Conservation (phyloP, 1,284 basidiomycete genomes). For the Cryptococcus hybrid region DNA sequence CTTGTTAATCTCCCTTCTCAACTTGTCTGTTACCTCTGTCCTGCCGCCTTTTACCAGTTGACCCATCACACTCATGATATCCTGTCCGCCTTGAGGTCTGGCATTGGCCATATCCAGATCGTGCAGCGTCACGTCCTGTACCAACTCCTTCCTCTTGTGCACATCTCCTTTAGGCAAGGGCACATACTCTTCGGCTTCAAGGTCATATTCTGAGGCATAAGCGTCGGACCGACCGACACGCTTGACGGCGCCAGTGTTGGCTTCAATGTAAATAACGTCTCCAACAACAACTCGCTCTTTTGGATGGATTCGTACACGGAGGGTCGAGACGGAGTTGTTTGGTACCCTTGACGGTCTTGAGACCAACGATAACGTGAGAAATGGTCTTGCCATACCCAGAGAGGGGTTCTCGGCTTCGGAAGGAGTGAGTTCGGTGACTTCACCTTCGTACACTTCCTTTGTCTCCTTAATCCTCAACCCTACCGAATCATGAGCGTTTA, state of each 20-base stretch:
- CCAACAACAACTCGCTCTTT: conserved; percentile 97
- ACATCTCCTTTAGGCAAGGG: conserved; percentile 97
- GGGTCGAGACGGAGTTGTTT: conserved; percentile 92
- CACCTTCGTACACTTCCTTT: conserved; percentile 98
- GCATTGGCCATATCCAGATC: conserved; percentile 98
- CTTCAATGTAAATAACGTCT: conserved; percentile 96
- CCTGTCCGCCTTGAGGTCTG: conserved; percentile 82
- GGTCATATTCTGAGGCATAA: conserved; percentile 97
- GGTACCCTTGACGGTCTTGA: conserved; percentile 98
- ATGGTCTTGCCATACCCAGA: conserved; percentile 99
- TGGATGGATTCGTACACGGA: conserved; percentile 96
- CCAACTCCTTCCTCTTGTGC: conserved; percentile 94
- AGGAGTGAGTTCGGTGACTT: conserved; percentile 95
- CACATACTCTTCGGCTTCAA: conserved; percentile 98
- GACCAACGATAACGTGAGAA: conserved; percentile 91
- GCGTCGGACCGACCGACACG: conserved; percentile 96
- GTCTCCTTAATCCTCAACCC: conserved; percentile 96
- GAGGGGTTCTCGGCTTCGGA: conserved; percentile 90
- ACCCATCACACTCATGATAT: conserved; percentile 99
- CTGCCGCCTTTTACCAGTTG: conserved; percentile 90
- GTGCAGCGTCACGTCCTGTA: conserved; percentile 95
- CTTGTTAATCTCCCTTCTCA: conserved; percentile 93
- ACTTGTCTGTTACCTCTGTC: conserved; percentile 96
- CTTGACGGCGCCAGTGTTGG: conserved; percentile 94
- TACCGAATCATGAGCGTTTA: conserved; percentile 43